Conservation (phyloP, 768 basidiomycete genomes). For the Chalciporus chontae region DNA sequence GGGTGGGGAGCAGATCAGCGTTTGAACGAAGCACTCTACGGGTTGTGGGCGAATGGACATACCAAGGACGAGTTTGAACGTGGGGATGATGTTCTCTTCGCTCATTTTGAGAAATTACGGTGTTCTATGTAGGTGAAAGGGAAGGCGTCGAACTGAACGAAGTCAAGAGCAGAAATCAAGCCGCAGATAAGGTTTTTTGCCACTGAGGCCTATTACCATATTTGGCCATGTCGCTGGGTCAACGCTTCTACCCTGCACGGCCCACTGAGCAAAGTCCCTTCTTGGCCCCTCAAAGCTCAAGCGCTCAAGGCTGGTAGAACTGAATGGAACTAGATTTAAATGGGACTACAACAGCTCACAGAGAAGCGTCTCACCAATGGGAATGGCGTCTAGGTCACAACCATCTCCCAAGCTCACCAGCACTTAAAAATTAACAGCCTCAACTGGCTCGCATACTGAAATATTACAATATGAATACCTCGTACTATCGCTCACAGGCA, state of each 20-base stretch:
- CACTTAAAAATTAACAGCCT: too few species aligned
- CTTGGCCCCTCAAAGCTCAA: too few species aligned
- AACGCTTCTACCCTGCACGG: not conserved
- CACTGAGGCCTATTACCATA: constrained; percentile 23
- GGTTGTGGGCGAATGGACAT: constrained; percentile 29
- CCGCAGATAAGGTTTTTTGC: constrained; percentile 36
- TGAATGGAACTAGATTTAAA: too few species aligned
- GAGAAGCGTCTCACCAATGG: too few species aligned
- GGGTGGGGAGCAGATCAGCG: constrained; percentile 26
- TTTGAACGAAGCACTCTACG: constrained; percentile 7
- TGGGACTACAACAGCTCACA: too few species aligned
- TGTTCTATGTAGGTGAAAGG: constrained; percentile 21
- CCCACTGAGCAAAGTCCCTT: too few species aligned
- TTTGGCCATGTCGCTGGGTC: constrained; percentile 19
- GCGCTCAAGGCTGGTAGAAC: too few species aligned
- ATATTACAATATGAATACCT: too few species aligned
- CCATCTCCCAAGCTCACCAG: too few species aligned
- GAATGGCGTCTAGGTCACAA: too few species aligned
- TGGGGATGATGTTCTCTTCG: constrained; percentile 48
- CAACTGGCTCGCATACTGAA: too few species aligned
- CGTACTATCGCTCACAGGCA: too few species aligned
- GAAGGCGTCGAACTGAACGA: constrained; percentile 18
- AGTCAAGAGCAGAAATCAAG: constrained; percentile 33
- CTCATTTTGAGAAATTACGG: constrained; percentile 38
- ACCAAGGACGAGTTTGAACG: constrained; percentile 99